phyloP scores from a whole-genome alignment of 1,284 basidiomycete genomes.

The Athelia sp. region DNA sequence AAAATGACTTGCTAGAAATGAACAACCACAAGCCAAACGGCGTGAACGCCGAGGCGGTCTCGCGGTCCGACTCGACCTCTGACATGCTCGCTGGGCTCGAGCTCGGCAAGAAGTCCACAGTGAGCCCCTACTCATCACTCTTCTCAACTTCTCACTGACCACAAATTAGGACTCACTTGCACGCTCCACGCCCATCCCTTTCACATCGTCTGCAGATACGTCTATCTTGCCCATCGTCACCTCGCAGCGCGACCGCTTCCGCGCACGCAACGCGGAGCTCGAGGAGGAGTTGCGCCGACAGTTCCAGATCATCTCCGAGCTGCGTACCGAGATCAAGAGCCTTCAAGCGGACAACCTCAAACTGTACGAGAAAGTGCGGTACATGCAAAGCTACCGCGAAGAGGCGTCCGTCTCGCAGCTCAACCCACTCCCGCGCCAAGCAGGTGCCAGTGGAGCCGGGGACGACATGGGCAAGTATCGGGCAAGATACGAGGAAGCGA shows the following conservation, averaged over 20 bases:
- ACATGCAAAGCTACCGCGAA: constrained; percentile 91
- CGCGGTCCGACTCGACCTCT: constrained; percentile 18
- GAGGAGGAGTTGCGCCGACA: constrained; percentile 97
- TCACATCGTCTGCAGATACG: constrained; percentile 73
- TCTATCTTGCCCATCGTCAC: constrained; percentile 96
- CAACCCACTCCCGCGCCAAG: constrained; percentile 57
- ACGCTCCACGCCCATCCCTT: constrained; percentile 60
- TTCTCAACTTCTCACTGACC: background rate
- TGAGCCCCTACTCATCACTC: constrained; percentile 16
- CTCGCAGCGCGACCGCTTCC: constrained; percentile 92
- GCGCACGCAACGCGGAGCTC: constrained; percentile 91
- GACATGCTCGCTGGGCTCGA: constrained; percentile 71
- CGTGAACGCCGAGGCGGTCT: constrained; percentile 21
- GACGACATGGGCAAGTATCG: constrained; percentile 89
- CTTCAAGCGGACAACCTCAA: constrained; percentile 92
- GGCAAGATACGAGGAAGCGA: constrained; percentile 88
- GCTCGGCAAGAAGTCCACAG: constrained; percentile 52
- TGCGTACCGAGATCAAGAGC: constrained; percentile 83
- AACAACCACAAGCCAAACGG: constrained; percentile 47
- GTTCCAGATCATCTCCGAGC: constrained; percentile 88
- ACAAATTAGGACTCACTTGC: constrained; percentile 34
- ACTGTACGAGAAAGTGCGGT: constrained; percentile 93
- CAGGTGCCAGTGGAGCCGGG: constrained; percentile 23
- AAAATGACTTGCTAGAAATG: constrained; percentile 84
- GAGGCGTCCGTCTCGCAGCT: constrained; percentile 60